Evolutionary conservation across 129 eudicot species (phyloP).

Genomic region (Helichrysum umbraculigerum): DNA sequence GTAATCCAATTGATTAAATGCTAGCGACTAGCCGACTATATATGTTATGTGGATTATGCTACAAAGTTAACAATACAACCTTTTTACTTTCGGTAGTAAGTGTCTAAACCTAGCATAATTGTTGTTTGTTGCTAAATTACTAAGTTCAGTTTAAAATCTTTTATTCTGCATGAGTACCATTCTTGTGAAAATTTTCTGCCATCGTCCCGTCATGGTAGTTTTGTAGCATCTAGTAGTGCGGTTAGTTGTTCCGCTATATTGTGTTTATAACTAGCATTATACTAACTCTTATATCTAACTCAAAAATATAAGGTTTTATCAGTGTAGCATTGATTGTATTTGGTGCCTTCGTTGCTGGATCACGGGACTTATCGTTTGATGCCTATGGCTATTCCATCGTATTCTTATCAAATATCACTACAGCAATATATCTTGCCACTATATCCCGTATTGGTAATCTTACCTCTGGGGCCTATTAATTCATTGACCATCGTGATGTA

Average conservation of each 20-base stretch:
- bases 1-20: neutral
- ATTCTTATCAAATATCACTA: constrained; percentile 78
- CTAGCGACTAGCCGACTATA: neutral
- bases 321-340: constrained; percentile 91
- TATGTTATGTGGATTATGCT: neutral
- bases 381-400: constrained; percentile 81
- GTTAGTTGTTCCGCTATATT: neutral
- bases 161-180: neutral
- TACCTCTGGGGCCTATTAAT: constrained; percentile 8
- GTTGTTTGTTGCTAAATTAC: neutral
- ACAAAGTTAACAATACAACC: neutral
- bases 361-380: constrained; percentile 94
- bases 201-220: neutral
- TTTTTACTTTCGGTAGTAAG: neutral
- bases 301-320: constrained; percentile 48
- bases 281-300: constrained; percentile 30
- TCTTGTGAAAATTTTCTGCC: neutral
- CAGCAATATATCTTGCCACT: constrained; percentile 95
- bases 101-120: neutral
- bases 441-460: constrained; percentile 80
- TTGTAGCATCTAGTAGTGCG: constrained; percentile 4
- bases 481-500: constrained; percentile 16
- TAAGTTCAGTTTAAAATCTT: neutral
- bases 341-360: constrained; percentile 96
- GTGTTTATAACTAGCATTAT: neutral